Base-by-base conservation (phyloP, 352 stramenopile species). In the Phytophthora fragariaefolia region DNA sequence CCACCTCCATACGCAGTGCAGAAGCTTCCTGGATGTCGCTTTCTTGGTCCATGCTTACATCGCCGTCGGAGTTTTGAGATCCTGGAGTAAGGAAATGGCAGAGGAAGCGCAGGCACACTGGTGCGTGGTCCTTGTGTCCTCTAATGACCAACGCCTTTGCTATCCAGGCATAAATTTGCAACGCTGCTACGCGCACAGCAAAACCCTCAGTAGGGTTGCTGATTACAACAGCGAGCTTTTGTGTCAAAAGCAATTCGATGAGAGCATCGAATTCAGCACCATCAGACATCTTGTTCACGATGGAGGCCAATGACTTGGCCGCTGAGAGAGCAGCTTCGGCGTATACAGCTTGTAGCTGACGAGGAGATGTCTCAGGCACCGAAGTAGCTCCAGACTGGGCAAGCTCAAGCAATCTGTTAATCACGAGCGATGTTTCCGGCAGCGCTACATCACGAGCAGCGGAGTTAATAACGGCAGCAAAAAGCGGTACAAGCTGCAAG, bases 221-320 rank as follows among this genome's bases (percentile, higher is more conserved):
- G 48, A 94, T 83, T 30, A 92, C 73, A 45, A 58, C 58, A 3
- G 80, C 83, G 43, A 94, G 78, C 58, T 90, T 93, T 28, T 77
- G 69, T 40, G 86, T 69, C 3, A 96, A 73, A 49, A 96, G 58
- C 58, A 90, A 69, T 26, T 89, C 63, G 46, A 93, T 89, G 10
- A 92, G 73, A 26, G 85, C 73, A 60, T 93, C 80, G 61, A 95
- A 92, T 62, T 93, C 83, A 36, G 82, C 79, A 30, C 86, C 85
- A 38, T 96, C 88, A 27, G 82, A 80, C 81, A 93, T 93, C 52
- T 93, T 94, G 81, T 96, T 96, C 63, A 96, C 79, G 56, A 95
- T 92, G 17, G 88, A 93, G 22, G 85, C 88, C 7, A 96, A 74
- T 9, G 88, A 87, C 56, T 93, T 92, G 40, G 86, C 78, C 0